These are phyloP conservation scores for Triticum turgidum DNA, from an alignment of 176 grass and related monocot species.

Conservation along the genomic window DNA sequence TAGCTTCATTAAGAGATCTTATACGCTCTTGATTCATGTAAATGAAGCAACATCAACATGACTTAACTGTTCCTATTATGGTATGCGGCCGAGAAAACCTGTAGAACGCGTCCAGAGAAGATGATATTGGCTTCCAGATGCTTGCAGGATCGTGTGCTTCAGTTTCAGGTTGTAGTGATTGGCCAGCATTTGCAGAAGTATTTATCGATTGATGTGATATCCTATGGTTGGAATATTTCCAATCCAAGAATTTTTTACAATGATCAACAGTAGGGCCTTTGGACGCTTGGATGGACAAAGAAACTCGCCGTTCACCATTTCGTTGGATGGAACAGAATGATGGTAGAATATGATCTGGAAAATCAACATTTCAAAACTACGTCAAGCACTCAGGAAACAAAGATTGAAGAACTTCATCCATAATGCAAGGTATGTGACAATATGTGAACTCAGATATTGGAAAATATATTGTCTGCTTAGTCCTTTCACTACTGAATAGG, in stretches of 20 bases:
- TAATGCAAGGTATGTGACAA: neutral
- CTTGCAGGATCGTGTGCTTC: slow-evolving; percentile 50
- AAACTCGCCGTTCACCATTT: slow-evolving; percentile 22
- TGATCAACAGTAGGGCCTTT: neutral
- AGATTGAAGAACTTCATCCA: neutral
- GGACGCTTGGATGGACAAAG: slow-evolving; percentile 33
- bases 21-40: neutral
- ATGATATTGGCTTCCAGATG: slow-evolving; percentile 55
- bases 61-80: slow-evolving; percentile 98
- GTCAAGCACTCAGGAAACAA: neutral
- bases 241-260: slow-evolving; percentile 25
- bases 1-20: slow-evolving; percentile 12
- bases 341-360: slow-evolving; percentile 44
- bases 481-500: neutral
- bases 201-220: slow-evolving; percentile 30
- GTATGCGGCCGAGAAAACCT: slow-evolving; percentile 97
- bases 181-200: slow-evolving; percentile 44
- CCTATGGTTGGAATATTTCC: slow-evolving; percentile 36
- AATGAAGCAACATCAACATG: slow-evolving; percentile 25
- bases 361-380: slow-evolving; percentile 18
- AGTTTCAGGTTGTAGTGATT: slow-evolving; percentile 56
- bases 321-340: slow-evolving; percentile 23
- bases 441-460: neutral
- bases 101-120: slow-evolving; percentile 87
- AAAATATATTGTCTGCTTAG: neutral